Evolutionary conservation across 352 stramenopile genomes (phyloP).

Genomic region (Phytophthora ohioensis): DNA sequence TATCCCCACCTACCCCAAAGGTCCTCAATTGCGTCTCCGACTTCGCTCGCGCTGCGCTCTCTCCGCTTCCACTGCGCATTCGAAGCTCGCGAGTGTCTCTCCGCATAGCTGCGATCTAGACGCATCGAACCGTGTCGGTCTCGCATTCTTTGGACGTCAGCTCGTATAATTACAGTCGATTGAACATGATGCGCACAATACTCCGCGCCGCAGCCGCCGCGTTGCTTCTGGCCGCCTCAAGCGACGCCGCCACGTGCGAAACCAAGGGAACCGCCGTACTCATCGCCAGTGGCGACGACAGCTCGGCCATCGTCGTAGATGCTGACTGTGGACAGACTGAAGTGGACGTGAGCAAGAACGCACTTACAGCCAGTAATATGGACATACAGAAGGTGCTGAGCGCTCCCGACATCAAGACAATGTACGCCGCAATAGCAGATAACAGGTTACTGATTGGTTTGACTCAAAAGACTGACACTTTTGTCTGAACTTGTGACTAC

Average conservation of each 20-base stretch:
- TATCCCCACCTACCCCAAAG: constrained; percentile 16
- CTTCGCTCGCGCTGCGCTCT: constrained; percentile 2
- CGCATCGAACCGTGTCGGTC: constrained; percentile 14
- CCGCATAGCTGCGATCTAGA: constrained; percentile 10
- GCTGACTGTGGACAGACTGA: constrained; percentile 42
- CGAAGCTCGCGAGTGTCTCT: constrained; percentile 17
- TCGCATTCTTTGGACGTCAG: background rate
- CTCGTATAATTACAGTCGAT: background rate
- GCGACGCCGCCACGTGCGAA: constrained; percentile 34
- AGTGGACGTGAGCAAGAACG: constrained; percentile 44
- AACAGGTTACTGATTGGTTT: no score
- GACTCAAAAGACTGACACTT: constrained; percentile 6
- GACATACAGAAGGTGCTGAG: constrained; percentile 63
- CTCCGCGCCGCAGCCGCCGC: constrained; percentile 8
- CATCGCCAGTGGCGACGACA: constrained; percentile 40
- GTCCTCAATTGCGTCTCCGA: constrained; percentile 2
- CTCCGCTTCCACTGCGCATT: constrained; percentile 13
- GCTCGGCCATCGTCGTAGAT: constrained; percentile 47
- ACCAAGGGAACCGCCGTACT: constrained; percentile 54
- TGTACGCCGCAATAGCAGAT: constrained; percentile 36
- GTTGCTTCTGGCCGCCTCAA: constrained; percentile 15
- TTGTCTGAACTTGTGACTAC: constrained; percentile 13
- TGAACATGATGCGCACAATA: constrained; percentile 6
- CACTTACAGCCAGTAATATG: constrained; percentile 46
- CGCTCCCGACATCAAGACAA: constrained; percentile 51